These are phyloP conservation scores for Leccinum holopus DNA, from an alignment of 1,284 basidiomycete species.

Conservation along the genomic window DNA sequence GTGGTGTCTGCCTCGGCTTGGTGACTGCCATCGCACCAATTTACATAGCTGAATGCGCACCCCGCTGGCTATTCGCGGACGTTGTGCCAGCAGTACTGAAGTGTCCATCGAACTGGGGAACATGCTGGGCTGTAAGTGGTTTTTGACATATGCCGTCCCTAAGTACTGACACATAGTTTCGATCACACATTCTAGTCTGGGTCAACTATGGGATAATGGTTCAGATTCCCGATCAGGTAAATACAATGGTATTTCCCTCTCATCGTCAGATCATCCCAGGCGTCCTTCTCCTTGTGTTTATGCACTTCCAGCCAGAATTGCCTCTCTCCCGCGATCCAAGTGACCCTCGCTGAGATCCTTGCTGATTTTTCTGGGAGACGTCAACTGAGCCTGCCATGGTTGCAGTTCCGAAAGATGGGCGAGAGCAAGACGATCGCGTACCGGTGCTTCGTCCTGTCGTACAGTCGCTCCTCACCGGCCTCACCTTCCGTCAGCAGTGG, in stretches of 20 bases:
- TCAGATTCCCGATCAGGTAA: constrained; percentile 34
- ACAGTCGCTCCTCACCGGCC: constrained; percentile 43
- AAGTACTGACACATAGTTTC: too few species aligned
- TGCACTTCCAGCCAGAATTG: constrained; percentile 56
- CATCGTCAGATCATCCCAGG: constrained; percentile 53
- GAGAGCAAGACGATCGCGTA: constrained; percentile 44
- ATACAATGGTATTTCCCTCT: constrained; percentile 43
- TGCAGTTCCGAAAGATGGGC: constrained; percentile 44
- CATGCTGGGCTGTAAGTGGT: constrained; percentile 46
- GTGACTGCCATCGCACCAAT: constrained; percentile 51
- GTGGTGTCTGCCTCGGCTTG: constrained; percentile 48
- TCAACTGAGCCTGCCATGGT: constrained; percentile 31
- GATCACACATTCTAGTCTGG: constrained; percentile 38
- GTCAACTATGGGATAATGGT: constrained; percentile 46
- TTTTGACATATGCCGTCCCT: constrained; percentile 4
- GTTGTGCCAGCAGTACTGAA: constrained; percentile 58
- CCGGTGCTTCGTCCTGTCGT: constrained; percentile 50
- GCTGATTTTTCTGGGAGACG: constrained; percentile 48
- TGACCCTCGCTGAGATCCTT: constrained; percentile 52
- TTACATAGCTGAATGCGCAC: constrained; percentile 52
- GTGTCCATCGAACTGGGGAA: constrained; percentile 50
- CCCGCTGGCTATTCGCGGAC: constrained; percentile 51
- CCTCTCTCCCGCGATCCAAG: constrained; percentile 48
- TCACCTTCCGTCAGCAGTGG: constrained; percentile 61
- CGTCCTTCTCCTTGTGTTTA: constrained; percentile 44